These are phyloP conservation scores for Mikania micrantha DNA, from an alignment of 129 eudicot species.

Conservation along the genomic window DNA sequence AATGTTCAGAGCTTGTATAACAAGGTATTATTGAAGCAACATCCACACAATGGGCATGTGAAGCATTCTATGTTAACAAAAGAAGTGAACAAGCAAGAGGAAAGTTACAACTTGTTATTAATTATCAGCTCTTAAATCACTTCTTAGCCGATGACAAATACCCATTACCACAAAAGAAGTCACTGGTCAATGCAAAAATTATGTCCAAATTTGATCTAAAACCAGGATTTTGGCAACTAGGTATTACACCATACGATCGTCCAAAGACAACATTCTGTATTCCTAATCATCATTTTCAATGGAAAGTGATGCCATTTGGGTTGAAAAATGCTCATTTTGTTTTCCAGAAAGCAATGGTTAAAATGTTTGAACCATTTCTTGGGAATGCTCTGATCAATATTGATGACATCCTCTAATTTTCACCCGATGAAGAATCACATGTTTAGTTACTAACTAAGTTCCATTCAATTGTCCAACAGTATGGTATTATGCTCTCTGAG, in stretches of 20 bases:
- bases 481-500: too few relatives aligned
- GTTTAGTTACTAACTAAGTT: neutral
- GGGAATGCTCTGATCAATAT: neutral
- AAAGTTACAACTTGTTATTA: neutral
- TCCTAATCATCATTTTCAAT: neutral
- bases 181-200: neutral
- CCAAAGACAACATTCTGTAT: neutral
- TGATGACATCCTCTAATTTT: neutral
- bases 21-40: neutral
- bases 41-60: neutral
- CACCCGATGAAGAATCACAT: neutral
- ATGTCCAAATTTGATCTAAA: neutral
- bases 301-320: neutral
- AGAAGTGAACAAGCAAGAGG: too few relatives aligned
- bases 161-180: neutral
- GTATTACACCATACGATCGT: neutral
- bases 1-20: neutral
- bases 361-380: neutral
- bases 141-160: neutral
- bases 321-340: neutral
- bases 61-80: neutral
- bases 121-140: neutral
- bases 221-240: neutral
- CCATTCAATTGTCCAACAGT: too few relatives aligned
- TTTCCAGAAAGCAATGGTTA: neutral